phyloP scores from a whole-genome alignment of 305 asterid genomes.

The Euphrasia arctica region DNA sequence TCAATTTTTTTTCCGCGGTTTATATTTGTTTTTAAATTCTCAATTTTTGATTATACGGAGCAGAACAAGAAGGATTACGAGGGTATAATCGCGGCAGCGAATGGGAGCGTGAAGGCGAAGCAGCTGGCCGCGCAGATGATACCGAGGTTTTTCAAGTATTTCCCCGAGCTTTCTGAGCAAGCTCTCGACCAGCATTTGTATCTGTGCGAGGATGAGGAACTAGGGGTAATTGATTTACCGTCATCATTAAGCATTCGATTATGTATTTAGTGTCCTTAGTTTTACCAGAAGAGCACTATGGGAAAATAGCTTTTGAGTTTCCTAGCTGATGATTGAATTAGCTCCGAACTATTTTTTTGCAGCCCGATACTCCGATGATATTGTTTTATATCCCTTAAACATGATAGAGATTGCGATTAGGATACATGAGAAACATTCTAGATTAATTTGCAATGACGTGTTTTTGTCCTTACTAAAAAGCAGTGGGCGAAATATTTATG shows the following conservation, averaged over 20 bases:
- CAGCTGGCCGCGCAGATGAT: conserved; percentile 92
- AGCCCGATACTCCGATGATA: too few relatives aligned
- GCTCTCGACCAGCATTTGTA: conserved; percentile 79
- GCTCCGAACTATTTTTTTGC: too few relatives aligned
- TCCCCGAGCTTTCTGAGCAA: conserved; percentile 67
- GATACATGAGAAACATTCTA: not conserved
- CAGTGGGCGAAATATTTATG: not conserved
- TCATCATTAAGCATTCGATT: not conserved
- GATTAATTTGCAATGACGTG: conserved; percentile 1
- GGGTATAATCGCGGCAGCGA: conserved; percentile 75
- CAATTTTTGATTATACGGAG: conserved; percentile 14
- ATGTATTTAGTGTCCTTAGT: not conserved
- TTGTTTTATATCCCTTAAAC: not conserved
- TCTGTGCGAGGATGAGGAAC: conserved; percentile 83
- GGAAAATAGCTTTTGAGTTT: not conserved
- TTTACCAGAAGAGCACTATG: not conserved
- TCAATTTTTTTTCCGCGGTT: not conserved
- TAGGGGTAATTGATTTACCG: conserved; percentile 50
- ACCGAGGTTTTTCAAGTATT: conserved; percentile 79
- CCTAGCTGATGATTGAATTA: not conserved
- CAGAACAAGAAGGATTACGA: conserved; percentile 76
- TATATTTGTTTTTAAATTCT: not conserved
- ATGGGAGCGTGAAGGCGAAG: conserved; percentile 79
- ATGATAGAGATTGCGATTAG: not conserved
- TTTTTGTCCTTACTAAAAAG: conserved; percentile 4